Evolutionary conservation across 352 stramenopile genomes (phyloP).

Genomic region (Elongisporangium senticosum): DNA sequence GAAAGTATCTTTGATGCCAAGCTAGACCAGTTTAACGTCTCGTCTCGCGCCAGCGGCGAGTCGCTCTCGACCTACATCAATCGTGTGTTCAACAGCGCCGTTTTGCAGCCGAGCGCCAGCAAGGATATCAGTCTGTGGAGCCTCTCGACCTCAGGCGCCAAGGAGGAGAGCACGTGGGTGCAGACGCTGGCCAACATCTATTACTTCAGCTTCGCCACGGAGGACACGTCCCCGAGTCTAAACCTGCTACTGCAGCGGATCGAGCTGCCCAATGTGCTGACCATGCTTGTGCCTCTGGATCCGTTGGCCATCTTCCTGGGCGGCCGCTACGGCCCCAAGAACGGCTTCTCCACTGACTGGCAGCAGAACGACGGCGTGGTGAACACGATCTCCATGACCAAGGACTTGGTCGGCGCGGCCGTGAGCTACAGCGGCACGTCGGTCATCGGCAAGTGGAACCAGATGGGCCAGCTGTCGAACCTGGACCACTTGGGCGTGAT

Average conservation of each 20-base stretch:
- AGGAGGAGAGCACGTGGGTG: constrained; percentile 47
- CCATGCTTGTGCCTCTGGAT: constrained; percentile 36
- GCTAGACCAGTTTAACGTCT: constrained; percentile 43
- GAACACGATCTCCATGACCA: constrained; percentile 38
- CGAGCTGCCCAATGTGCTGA: constrained; percentile 37
- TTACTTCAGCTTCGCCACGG: constrained; percentile 50
- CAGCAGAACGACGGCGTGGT: constrained; percentile 44
- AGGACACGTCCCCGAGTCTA: constrained; percentile 27
- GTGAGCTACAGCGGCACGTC: constrained; percentile 24
- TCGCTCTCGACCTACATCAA: constrained; percentile 28
- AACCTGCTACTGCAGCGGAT: constrained; percentile 33
- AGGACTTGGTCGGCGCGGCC: constrained; percentile 18
- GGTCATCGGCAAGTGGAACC: constrained; percentile 42
- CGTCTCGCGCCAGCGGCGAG: constrained; percentile 18
- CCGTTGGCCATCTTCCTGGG: constrained; percentile 28
- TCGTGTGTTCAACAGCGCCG: constrained; percentile 28
- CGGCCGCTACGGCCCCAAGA: constrained; percentile 24
- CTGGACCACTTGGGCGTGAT: constrained; percentile 43
- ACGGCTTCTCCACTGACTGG: constrained; percentile 25
- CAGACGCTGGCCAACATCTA: constrained; percentile 45
- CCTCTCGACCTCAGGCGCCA: constrained; percentile 35
- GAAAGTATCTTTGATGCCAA: constrained; percentile 35
- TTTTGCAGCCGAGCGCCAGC: constrained; percentile 30
- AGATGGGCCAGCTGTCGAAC: constrained; percentile 34
- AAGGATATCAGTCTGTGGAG: constrained; percentile 42